Evolutionary conservation across 2,329 filamentous ascomycete species (phyloP).

Genomic region (Talaromyces albobiverticillius): DNA sequence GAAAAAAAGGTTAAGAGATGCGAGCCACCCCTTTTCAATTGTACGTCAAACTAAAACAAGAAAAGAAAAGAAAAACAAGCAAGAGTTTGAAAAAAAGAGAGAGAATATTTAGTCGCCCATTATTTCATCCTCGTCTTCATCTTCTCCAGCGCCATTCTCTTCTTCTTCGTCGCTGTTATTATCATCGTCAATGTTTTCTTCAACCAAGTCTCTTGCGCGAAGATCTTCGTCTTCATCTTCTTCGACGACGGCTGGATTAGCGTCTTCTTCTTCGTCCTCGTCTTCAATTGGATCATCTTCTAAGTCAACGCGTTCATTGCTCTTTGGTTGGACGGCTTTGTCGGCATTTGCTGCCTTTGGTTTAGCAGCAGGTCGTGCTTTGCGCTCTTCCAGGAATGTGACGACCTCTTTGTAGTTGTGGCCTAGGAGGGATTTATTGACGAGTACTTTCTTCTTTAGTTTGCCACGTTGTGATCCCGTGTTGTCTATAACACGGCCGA

Average conservation of each 20-base stretch:
- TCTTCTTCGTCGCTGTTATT: slow-evolving; percentile 24
- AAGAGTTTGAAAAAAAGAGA: slow-evolving; percentile 11
- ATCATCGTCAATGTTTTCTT: slow-evolving; percentile 24
- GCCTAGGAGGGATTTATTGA: slow-evolving; percentile 79
- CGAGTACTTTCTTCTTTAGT: slow-evolving; percentile 67
- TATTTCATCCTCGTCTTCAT: slow-evolving; percentile 34
- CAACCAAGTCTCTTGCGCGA: slow-evolving; percentile 32
- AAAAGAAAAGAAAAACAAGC: slow-evolving; percentile 4
- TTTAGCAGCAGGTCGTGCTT: slow-evolving; percentile 33
- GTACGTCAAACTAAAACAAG: slow-evolving; percentile 11
- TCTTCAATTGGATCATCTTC: slow-evolving; percentile 41
- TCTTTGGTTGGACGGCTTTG: slow-evolving; percentile 27
- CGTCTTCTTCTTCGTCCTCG: slow-evolving; percentile 29
- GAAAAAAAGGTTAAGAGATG: neutral
- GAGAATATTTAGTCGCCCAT: slow-evolving; percentile 37
- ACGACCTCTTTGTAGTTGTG: slow-evolving; percentile 83
- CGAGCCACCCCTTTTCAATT: neutral
- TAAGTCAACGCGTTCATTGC: slow-evolving; percentile 43
- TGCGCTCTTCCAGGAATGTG: slow-evolving; percentile 71
- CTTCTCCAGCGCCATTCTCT: neutral
- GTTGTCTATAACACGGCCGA: slow-evolving; percentile 70
- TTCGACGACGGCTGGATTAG: slow-evolving; percentile 26
- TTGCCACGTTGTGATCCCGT: slow-evolving; percentile 59
- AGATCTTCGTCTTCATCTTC: slow-evolving; percentile 44
- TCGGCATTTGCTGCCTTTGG: slow-evolving; percentile 32